Percentiles rank a stretch among this genome's conserved stretches.
Evolutionary conservation across 257 asterid species (phyloP).

Genomic region (Linaria vulgaris): DNA sequence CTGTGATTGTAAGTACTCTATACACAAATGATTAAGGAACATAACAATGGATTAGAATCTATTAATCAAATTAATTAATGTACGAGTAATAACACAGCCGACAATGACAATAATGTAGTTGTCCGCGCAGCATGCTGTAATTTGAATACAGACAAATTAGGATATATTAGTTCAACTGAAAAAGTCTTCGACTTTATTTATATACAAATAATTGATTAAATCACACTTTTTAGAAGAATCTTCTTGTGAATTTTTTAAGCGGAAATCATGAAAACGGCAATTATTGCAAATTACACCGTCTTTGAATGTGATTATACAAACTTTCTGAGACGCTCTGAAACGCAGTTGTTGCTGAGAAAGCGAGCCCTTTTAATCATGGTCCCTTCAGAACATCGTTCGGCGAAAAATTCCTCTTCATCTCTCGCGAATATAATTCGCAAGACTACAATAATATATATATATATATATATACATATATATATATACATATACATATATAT

Average conservation of each 20-base stretch:
- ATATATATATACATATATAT: no score
- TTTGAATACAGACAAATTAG: constrained; percentile 32
- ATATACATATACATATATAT: no score
- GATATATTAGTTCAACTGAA: constrained; percentile 33
- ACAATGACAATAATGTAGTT: constrained; percentile 49
- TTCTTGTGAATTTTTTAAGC: constrained; percentile 19
- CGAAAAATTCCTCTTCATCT: no score
- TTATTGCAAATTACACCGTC: no score
- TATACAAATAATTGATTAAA: background rate
- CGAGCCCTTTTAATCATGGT: no score
- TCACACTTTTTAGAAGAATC: constrained; percentile 25
- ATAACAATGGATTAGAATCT: no score
- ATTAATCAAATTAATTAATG: constrained; percentile 1
- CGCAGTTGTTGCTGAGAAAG: no score
- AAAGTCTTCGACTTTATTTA: background rate
- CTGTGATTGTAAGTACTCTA: constrained; percentile 16
- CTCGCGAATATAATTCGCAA: no score
- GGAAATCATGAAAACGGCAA: background rate
- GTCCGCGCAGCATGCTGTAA: constrained; percentile 35
- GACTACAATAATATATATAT: no score
- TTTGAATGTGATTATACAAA: no score
- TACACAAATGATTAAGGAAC: constrained; percentile 30
- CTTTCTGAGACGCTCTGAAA: no score
- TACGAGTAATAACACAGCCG: constrained; percentile 38
- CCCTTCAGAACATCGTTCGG: no score